Evolutionary conservation across 2,329 filamentous ascomycete species (phyloP).

Genomic region (Fusarium caatingaense): DNA sequence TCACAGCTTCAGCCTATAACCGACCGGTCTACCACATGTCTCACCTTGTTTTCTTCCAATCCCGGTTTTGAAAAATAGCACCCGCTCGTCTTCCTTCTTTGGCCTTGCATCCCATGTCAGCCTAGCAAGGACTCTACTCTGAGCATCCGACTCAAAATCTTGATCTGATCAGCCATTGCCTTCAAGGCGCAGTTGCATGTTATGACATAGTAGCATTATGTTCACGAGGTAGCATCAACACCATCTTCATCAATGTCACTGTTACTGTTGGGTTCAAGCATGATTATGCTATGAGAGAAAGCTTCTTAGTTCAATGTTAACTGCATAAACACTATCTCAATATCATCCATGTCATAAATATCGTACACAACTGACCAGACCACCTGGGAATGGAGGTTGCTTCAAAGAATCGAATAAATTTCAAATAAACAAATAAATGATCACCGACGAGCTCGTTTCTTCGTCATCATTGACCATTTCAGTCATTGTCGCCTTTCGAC

Average conservation of each 20-base stretch:
- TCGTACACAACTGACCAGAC: constrained; percentile 43
- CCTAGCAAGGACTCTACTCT: background rate
- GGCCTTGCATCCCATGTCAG: constrained; percentile 9
- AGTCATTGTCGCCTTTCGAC: constrained; percentile 40
- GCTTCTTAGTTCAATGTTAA: constrained; percentile 32
- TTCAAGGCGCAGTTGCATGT: constrained; percentile 9
- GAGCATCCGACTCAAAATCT: constrained; percentile 1
- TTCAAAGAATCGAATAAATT: constrained; percentile 40
- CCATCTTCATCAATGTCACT: background rate
- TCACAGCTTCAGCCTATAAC: constrained; percentile 13
- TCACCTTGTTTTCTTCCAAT: constrained; percentile 22
- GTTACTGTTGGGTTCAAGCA: background rate
- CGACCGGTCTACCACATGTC: constrained; percentile 21
- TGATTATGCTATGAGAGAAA: constrained; percentile 7
- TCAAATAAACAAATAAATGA: constrained; percentile 38
- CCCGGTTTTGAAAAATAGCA: constrained; percentile 19
- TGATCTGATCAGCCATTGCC: constrained; percentile 4
- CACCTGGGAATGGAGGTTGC: constrained; percentile 40
- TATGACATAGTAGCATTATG: constrained; percentile 7
- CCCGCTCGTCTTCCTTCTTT: constrained; percentile 18
- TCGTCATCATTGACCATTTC: constrained; percentile 47
- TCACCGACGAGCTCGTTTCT: constrained; percentile 43
- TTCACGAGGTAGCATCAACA: constrained; percentile 25
- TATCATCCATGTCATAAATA: constrained; percentile 33
- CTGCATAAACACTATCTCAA: constrained; percentile 24